A percentile compares a stretch with the other conserved stretches of the same genome.
Evolutionary conservation across 2,329 filamentous ascomycete species (phyloP).

Genomic region (Colletotrichum sp.): DNA sequence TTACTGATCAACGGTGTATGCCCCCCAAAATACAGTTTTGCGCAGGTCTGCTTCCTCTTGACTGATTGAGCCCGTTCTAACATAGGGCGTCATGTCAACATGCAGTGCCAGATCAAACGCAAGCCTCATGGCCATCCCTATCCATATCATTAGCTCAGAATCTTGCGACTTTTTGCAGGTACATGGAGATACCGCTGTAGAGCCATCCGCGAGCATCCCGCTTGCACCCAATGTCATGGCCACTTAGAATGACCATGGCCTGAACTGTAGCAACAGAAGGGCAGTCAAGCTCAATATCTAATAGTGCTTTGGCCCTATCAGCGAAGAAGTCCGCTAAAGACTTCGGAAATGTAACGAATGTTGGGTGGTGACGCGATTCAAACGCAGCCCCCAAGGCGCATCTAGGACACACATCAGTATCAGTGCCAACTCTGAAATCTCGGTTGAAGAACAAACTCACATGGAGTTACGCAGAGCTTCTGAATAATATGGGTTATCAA

Average conservation of each 20-base stretch:
- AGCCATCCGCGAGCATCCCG: neutral
- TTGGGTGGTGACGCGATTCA: conserved; percentile 33
- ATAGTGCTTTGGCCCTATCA: neutral
- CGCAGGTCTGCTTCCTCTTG: conserved; percentile 29
- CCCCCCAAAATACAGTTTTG: conserved; percentile 32
- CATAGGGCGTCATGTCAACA: conserved; percentile 27
- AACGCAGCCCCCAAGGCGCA: conserved; percentile 46
- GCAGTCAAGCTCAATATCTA: neutral
- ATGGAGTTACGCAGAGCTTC: conserved; percentile 29
- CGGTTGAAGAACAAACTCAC: conserved; percentile 12
- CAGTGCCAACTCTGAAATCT: neutral
- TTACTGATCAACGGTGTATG: conserved; percentile 31
- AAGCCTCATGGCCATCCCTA: conserved; percentile 30
- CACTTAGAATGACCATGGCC: neutral
- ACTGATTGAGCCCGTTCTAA: conserved; percentile 24
- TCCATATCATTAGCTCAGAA: conserved; percentile 25
- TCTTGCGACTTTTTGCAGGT: too few relatives aligned
- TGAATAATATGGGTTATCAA: conserved; percentile 26
- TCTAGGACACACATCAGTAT: conserved; percentile 25
- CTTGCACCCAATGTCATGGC: neutral
- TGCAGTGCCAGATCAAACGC: conserved; percentile 29
- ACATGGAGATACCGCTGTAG: neutral
- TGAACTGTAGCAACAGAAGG: neutral
- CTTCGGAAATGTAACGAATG: conserved; percentile 35
- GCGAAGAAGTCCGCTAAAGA: conserved; percentile 25